Evolutionary conservation across 2,329 filamentous ascomycete genomes (phyloP), one percentile per base, ranked within the genome.

Genomic region (Penicillium sp.): DNA sequence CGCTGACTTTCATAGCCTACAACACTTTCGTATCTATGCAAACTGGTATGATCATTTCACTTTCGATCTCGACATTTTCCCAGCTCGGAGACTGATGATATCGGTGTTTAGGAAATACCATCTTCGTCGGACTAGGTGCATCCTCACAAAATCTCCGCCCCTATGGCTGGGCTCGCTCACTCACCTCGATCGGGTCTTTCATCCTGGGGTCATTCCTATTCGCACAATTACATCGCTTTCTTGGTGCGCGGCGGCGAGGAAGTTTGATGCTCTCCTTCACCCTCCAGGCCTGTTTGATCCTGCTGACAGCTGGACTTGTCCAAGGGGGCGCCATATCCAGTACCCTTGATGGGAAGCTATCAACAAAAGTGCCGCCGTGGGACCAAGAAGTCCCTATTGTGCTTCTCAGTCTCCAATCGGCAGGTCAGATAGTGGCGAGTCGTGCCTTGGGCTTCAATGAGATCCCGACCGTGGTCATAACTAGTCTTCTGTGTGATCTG

Each of bases 21-120:
- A 70, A 73, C 24, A 77, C 74, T 11, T 77, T 77, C 53, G 74
- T 77, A 10, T 75, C 73, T 1, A 76, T 76, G 73, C 73, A 75
- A 45, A 64, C 59, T 0, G 63, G 63, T 65, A 57, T 36, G 56
- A 52, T 49, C 22, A 50, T 44, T 45, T 39, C 29, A 24, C 9
- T 34, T 36, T 31, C 36, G 6, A 14, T 39, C 1, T 16, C 43
- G 3, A 22, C 3, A 11, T 31, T 18, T 11, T 44, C 4, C 24
- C 24, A 10, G 18, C 51, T 18, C 11, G 44, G 3, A 39, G 11
- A 11, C 34, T 55, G 36, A 59, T 32, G 9, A 14, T 22, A 3
- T 7, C n/a, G 24, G 5, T 1, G 3, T 24, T 11, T 39, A 69
- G 74, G 75, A 50, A 77, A 76, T 48, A 76, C 74, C 16, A 74